phyloP scores from a whole-genome alignment of 257 asterid species.

The Ajuga chamaepitys region DNA sequence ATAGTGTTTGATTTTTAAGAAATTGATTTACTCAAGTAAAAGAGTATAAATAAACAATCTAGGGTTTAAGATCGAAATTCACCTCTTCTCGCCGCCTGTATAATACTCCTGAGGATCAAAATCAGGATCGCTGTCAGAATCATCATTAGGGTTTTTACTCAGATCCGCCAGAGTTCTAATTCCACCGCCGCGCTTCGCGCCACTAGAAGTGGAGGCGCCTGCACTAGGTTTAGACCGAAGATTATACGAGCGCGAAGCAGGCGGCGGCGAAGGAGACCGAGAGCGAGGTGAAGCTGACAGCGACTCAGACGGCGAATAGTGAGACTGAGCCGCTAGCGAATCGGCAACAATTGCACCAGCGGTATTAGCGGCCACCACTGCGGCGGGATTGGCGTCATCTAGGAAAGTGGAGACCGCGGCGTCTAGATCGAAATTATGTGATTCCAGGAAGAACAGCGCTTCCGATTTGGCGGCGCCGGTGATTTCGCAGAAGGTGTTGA shows the following conservation, averaged over 20 bases:
- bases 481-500: constrained; percentile 66
- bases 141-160: constrained; percentile 38
- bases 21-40: background rate
- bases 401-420: constrained; percentile 84
- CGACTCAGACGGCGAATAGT: constrained; percentile 36
- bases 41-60: background rate
- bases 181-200: constrained; percentile 26
- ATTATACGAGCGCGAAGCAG: constrained; percentile 30
- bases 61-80: background rate
- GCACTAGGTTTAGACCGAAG: constrained; percentile 40
- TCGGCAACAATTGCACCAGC: no score
- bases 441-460: constrained; percentile 74
- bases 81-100: constrained; percentile 90
- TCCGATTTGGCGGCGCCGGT: constrained; percentile 60
- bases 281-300: constrained; percentile 33
- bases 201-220: constrained; percentile 21
- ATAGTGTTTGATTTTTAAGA: background rate
- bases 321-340: constrained; percentile 21
- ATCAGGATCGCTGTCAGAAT: constrained; percentile 65
- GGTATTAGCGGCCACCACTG: constrained; percentile 2
- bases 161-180: constrained; percentile 65
- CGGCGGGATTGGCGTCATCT: constrained; percentile 32
- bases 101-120: constrained; percentile 69
- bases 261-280: constrained; percentile 47
- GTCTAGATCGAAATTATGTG: constrained; percentile 78